These are phyloP conservation scores for Striga hermonthica DNA, from an alignment of 305 asterid genomes.

Conservation along the genomic window DNA sequence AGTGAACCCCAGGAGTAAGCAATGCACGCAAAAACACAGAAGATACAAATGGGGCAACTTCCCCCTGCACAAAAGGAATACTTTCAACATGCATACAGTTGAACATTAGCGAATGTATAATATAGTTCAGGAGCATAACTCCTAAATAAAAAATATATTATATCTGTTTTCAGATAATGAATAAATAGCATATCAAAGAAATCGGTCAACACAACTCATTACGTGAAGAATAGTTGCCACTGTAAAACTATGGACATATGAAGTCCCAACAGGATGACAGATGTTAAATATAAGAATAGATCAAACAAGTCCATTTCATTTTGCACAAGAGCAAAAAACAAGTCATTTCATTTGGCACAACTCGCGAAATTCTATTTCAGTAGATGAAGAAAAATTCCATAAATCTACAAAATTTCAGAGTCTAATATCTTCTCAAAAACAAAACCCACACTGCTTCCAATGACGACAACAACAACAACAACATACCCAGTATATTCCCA, in stretches of 20 bases:
- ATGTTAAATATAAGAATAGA: neutral
- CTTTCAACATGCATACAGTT: conserved; percentile 29
- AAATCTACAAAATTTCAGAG: conserved; percentile 13
- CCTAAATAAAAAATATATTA: neutral
- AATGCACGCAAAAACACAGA: conserved; percentile 73
- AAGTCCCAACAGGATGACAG: conserved; percentile 16
- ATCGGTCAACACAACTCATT: neutral
- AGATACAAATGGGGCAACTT: conserved; percentile 69
- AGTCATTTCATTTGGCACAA: no score
- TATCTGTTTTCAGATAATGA: conserved; percentile 12
- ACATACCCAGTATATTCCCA: no score
- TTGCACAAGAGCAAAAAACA: no score
- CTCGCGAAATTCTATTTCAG: neutral
- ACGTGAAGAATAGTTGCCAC: neutral
- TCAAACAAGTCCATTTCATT: neutral
- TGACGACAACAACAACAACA: no score
- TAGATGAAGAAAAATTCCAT: neutral
- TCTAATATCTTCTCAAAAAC: conserved; percentile 10
- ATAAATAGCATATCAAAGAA: conserved; percentile 1
- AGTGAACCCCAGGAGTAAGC: conserved; percentile 85
- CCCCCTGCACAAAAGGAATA: conserved; percentile 66
- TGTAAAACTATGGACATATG: neutral
- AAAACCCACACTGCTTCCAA: conserved; percentile 6
- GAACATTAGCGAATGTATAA: neutral
- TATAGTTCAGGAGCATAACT: conserved; percentile 15